phyloP scores from a whole-genome alignment of 345 rosid genomes.

The Euphorbia tirucalli region DNA sequence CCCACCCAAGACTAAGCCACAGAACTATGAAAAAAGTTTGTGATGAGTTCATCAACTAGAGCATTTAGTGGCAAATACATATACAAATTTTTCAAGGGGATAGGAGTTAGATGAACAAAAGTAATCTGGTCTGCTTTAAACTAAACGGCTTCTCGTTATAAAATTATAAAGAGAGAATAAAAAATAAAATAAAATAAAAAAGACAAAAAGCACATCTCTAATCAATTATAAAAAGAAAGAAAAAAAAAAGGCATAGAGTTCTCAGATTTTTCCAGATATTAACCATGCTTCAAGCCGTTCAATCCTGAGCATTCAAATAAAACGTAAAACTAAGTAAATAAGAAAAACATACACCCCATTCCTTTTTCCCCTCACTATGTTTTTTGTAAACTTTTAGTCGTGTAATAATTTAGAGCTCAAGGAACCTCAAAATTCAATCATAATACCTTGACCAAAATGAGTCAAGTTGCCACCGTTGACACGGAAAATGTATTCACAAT shows the following conservation, averaged over 20 bases:
- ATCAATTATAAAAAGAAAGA: too few species aligned
- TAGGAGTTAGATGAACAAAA: constrained; percentile 1
- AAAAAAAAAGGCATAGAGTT: not conserved
- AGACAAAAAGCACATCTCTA: too few species aligned
- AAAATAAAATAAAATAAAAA: too few species aligned
- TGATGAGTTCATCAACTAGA: constrained; percentile 6
- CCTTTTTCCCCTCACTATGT: not conserved
- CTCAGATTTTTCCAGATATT: not conserved
- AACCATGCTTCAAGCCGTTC: not conserved
- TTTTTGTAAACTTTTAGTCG: too few species aligned
- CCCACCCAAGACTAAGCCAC: not conserved
- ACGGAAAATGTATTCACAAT: not conserved
- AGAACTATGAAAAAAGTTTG: constrained; percentile 10
- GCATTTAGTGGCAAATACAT: not conserved
- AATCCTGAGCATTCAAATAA: not conserved
- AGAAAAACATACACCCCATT: not conserved
- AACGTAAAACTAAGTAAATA: not conserved
- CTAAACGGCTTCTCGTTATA: not conserved
- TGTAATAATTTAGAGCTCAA: not conserved
- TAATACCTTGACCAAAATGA: constrained; percentile 1
- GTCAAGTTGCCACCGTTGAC: constrained; percentile 7
- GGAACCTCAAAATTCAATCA: not conserved
- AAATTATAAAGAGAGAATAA: not conserved
- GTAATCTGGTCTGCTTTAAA: constrained; percentile 9
- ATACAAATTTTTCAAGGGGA: not conserved